Evolutionary conservation across 805 yeast genomes (phyloP).

Genomic region (Nakazawaea ishiwadae): DNA sequence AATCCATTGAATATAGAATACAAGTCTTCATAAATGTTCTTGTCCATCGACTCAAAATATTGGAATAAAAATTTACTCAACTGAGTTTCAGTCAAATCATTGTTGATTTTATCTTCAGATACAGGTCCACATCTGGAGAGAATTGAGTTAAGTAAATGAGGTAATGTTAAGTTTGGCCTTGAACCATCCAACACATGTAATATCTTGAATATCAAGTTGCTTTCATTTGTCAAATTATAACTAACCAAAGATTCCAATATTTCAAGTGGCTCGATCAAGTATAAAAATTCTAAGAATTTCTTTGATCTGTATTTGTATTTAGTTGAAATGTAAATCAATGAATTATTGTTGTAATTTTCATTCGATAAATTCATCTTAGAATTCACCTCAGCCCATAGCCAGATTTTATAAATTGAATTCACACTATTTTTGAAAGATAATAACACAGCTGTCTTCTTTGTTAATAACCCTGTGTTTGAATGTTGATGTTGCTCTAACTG

Average conservation of each 20-base stretch:
- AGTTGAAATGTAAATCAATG: conserved; percentile 44
- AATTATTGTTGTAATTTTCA: conserved; percentile 19
- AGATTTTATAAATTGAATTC: conserved; percentile 50
- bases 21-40: conserved; percentile 75
- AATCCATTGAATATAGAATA: conserved; percentile 58
- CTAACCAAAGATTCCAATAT: conserved; percentile 55
- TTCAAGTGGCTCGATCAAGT: conserved; percentile 66
- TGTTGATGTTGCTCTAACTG: conserved; percentile 61
- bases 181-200: conserved; percentile 84
- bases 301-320: conserved; percentile 68
- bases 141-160: conserved; percentile 57
- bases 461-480: conserved; percentile 41
- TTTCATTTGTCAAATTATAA: conserved; percentile 14
- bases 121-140: conserved; percentile 36
- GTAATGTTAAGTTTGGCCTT: conserved; percentile 68
- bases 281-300: conserved; percentile 57
- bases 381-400: conserved; percentile 62
- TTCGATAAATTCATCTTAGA: conserved; percentile 17
- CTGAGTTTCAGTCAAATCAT: conserved; percentile 40
- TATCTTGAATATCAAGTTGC: conserved; percentile 45
- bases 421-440: conserved; percentile 61
- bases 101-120: conserved; percentile 34
- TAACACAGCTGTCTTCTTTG: conserved; percentile 52
- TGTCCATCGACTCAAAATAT: conserved; percentile 64
- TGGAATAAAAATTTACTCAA: conserved; percentile 50